A percentile compares a stretch with the other conserved stretches of the same genome.
Evolutionary conservation across 176 grass and related monocot species (phyloP).

Genomic region (Urochloa ruziziensis): DNA sequence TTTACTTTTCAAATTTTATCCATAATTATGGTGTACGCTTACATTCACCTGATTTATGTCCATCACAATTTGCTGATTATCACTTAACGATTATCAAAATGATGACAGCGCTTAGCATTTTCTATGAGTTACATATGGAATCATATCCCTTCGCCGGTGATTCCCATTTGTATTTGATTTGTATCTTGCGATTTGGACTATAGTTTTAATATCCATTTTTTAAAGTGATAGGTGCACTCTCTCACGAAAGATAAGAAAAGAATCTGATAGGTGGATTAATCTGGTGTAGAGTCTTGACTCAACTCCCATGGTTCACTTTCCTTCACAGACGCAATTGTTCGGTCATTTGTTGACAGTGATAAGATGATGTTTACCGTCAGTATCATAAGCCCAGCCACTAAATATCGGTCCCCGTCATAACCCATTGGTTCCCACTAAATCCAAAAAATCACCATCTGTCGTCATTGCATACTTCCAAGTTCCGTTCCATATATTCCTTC

Average conservation of each 20-base stretch:
- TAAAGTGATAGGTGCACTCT: neutral
- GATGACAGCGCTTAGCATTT: neutral
- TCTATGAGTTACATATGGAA: neutral
- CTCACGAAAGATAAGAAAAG: neutral
- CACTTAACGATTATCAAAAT: neutral
- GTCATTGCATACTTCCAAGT: neutral
- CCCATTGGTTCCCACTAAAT: neutral
- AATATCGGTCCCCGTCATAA: neutral
- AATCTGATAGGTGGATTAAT: neutral
- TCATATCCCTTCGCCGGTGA: neutral
- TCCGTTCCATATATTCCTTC: neutral
- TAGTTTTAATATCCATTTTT: neutral
- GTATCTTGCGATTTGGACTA: neutral
- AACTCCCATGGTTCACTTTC: neutral
- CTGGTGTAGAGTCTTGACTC: neutral
- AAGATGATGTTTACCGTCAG: neutral
- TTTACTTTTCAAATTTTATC: neutral
- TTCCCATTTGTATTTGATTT: neutral
- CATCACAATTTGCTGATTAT: neutral
- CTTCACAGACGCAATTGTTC: neutral
- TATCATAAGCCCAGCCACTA: neutral
- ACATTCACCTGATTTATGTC: neutral
- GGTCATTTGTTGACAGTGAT: neutral
- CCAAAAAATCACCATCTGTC: neutral
- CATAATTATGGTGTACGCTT: neutral